Evolutionary conservation across 2,329 filamentous ascomycete genomes (phyloP), one percentile per base, ranked within the genome.

Genomic region (Diaporthe humulicola): DNA sequence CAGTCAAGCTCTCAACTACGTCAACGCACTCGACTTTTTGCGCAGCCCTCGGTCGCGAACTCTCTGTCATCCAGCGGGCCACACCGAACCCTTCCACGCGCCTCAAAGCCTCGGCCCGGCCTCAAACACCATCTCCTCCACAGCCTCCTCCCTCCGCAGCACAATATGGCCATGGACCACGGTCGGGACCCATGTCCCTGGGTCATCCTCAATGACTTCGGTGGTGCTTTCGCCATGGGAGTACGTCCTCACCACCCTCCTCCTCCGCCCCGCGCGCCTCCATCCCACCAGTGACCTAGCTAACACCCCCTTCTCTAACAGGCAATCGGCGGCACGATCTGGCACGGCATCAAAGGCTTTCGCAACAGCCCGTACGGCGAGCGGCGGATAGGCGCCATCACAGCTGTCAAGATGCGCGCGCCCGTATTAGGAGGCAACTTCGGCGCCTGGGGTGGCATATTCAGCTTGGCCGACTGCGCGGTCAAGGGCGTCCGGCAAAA

Each of bases 361-460:
- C 89, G 95, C 83, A 97, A 95, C 87, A 94, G 92, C 75, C 94
- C 94, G 50, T 95, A 98, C 84, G 97, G 97, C 83, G 97, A 99
- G 88, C 92, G 97, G 83, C 91, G 96, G 84, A 96, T 98, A 88
- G 97, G 97, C 83, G 95, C 97, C 79, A 90, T 99, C 86, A 98
- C 96, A 81, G 97, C 97, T 76, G 95, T 99, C 86, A 99, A 99
- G 90, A 96, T 97, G 83, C 94, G 97, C 83, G 97, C 97, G 56
- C 97, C 97, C 3, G 96, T 98, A 45, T 90, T 98, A 64, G 97
- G 97, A 82, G 97, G 97, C 81, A 99, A 99, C 89, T 99, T 98
- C 81, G 96, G 96, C 81, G 95, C 98, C 74, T 98, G 97, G 96
- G 96, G 97, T 83, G 97, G 97, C 78, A 88, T 98, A 74, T 98